Percentiles rank a stretch among this genome's conserved stretches.
phyloP scores from a whole-genome alignment of 768 basidiomycete species.

The Kwoniella dendrophila region DNA sequence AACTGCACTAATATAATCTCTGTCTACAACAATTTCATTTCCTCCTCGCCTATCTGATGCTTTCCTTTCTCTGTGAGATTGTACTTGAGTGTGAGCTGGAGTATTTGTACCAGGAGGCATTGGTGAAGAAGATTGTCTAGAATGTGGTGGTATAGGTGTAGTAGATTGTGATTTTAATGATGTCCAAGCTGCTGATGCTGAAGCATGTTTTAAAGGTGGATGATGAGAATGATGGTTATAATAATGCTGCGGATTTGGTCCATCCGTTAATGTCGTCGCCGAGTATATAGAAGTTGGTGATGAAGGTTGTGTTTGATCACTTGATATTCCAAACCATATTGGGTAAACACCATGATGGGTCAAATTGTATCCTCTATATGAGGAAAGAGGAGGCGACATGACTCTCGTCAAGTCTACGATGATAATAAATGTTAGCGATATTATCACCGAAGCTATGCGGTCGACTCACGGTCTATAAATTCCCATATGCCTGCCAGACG shows the following conservation, averaged over 20 bases:
- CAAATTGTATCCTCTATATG: conserved; percentile 35
- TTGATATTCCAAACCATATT: conserved; percentile 41
- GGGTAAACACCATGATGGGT: conserved; percentile 48
- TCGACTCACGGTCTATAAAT: conserved; percentile 43
- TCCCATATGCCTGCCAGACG: conserved; percentile 46
- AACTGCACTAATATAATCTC: conserved; percentile 19
- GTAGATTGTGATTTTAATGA: conserved; percentile 22
- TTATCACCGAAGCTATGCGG: not conserved
- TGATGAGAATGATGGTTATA: conserved; percentile 3
- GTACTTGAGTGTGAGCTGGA: conserved; percentile 4
- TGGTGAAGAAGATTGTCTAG: conserved; percentile 15
- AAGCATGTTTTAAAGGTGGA: conserved; percentile 12
- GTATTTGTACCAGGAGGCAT: conserved; percentile 15
- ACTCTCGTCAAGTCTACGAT: conserved; percentile 41
- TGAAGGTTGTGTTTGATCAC: conserved; percentile 12
- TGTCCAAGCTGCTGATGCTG: conserved; percentile 23
- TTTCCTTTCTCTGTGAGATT: conserved; percentile 8
- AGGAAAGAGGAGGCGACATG: conserved; percentile 39
- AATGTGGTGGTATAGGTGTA: conserved; percentile 11
- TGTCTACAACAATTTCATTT: conserved; percentile 1
- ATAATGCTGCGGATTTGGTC: no score
- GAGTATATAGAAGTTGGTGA: conserved; percentile 14
- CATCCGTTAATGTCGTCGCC: conserved; percentile 5
- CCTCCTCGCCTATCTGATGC: conserved; percentile 22
- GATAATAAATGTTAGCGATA: not conserved